These are phyloP conservation scores for Phylloporus gajari DNA, from an alignment of 1,284 basidiomycete genomes.

Conservation along the genomic window DNA sequence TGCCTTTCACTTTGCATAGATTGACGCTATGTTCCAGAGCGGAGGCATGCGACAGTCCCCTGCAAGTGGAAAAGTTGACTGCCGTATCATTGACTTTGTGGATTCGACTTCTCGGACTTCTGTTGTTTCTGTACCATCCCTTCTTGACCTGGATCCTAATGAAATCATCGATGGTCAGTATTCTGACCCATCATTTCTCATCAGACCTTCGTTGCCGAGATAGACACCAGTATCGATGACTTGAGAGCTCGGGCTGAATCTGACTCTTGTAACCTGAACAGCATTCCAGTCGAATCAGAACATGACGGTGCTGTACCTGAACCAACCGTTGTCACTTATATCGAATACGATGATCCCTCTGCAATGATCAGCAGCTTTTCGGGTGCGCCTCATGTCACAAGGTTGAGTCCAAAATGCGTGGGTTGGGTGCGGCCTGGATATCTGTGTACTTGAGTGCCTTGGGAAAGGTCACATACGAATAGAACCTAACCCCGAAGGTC, in stretches of 20 bases:
- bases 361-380: constrained; percentile 63
- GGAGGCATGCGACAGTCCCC: constrained; percentile 91
- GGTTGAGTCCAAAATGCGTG: constrained; percentile 69
- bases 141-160: constrained; percentile 87
- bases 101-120: constrained; percentile 77
- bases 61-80: constrained; percentile 84
- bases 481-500: constrained; percentile 57
- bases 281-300: constrained; percentile 28
- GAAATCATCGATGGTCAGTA: constrained; percentile 72
- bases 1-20: not conserved
- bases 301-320: constrained; percentile 55
- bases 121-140: constrained; percentile 82
- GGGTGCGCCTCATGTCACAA: constrained; percentile 63
- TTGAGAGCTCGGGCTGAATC: constrained; percentile 56
- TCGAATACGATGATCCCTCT: constrained; percentile 86
- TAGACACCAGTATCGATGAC: constrained; percentile 63
- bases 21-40: constrained; percentile 63
- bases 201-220: constrained; percentile 15
- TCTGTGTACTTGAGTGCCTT: constrained; percentile 84
- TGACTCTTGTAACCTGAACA: constrained; percentile 23
- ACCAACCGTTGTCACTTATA: constrained; percentile 78
- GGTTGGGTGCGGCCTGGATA: constrained; percentile 83
- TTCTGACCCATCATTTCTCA: constrained; percentile 6
- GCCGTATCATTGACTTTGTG: constrained; percentile 92
- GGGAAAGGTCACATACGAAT: constrained; percentile 81